Evolutionary conservation across 768 basidiomycete species (phyloP), one percentile per base, ranked within the genome.

Genomic region (Termitomyces sp.): DNA sequence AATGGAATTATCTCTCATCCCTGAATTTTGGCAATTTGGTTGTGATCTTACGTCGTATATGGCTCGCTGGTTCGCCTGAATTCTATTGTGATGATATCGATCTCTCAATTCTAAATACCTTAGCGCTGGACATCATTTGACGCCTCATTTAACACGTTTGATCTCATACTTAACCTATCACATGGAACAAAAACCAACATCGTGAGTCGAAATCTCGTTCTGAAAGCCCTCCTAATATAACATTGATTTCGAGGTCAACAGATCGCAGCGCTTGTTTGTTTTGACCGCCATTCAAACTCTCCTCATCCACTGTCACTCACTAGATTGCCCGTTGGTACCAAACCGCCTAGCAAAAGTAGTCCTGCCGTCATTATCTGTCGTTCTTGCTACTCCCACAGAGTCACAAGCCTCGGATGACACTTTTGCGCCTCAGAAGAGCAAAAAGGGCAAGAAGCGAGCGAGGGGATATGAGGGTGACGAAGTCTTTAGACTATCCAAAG

Each of bases 401-500:
- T 58, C 61, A 9, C 65, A 71, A 35, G 51, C 56, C 21, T 44
- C 54, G 25, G 65, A 64, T 1, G 61, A 68, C 39, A 63, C 57
- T 12, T 58, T 61, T 3, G 39, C 61, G 16, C 54, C 61, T 45
- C 71, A 63, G 12, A 74, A 70, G 57, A 73, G 64, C 14, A 83
- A 75, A 65, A 84, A 82, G 62, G 79, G 81, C 54, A 91, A 84
- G 67, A 93, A 89, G 67, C 76, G 86, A 45, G 76, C 79, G 19
- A 79, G 84, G 21, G 84, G 78, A 12, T 91, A 84, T 60, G 88
- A 92, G 68, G 88, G 83, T 10, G 89, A 89, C 53, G 89, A 88
- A 63, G 71, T 87, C 5, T 84, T 94, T 68, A 82, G 78, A 52
- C 63, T 71, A 8, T 67, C 76, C 2, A 73, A 74, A 44, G 67